Evolutionary conservation across 257 asterid genomes (phyloP), one percentile per base, ranked within the genome.

Genomic region (Rhazya stricta): DNA sequence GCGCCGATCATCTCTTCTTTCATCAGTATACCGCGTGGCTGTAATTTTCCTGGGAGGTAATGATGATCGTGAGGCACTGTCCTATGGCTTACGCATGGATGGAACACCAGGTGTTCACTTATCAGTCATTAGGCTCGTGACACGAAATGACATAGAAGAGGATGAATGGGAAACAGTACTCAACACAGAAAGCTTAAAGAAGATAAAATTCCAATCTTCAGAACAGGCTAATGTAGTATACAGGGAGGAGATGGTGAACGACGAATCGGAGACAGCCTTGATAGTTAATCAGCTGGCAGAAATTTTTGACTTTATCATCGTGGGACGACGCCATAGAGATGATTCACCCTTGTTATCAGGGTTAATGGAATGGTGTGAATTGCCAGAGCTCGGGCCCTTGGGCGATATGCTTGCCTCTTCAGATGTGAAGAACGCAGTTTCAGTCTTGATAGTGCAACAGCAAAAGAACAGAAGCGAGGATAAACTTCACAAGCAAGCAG

Each of bases 341-440:
- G 90, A 87, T 7, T 83, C 83, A 4, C 93, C 90, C 0, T 86
- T 85, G 72, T 34, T 91, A 71, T 58, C 89, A 46, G 96, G 96
- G 3, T 83, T 91, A 9, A 84, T 86, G 23, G 95, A 87, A 74
- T 91, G 92, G 91, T 86, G 69, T 74, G 96, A 91, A 69, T 79
- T 91, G 7, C 89, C 93, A 11, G 96, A 91, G 73, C 79, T 91
- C 1, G 96, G 96, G 0, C 91, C 95, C 0, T 83, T 91, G 0
- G 93, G 95, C 42, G 97, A 91, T 67, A 89, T 91, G 89, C 87
- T 89, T 11, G 88, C 93, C 2, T 88, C 89, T 8, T 76, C 86
- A 0, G 95, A 89, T 79, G 66, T 88, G 21, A 78, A 78, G 7
- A 79, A 73, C 19, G 88, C 93, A 1, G 90, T 87, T 16, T 91